phyloP scores from a whole-genome alignment of 139 green algal genomes.

The Diplosphaera chodatii region DNA sequence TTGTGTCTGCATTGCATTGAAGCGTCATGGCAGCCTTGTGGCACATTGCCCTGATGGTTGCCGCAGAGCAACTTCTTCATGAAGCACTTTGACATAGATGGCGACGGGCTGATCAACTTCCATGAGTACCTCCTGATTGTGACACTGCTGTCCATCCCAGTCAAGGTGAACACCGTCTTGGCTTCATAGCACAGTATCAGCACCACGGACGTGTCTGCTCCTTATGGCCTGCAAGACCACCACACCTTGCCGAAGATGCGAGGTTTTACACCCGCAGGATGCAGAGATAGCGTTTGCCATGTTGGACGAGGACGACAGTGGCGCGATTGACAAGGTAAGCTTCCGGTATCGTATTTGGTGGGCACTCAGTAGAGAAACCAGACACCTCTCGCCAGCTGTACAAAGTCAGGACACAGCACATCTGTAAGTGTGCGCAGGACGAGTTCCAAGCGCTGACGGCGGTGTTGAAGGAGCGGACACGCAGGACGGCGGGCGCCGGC shows the following conservation, averaged over 20 bases:
- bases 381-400: no score
- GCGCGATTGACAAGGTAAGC: constrained; percentile 32
- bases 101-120: constrained; percentile 57
- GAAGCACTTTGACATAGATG: constrained; percentile 58
- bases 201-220: no score
- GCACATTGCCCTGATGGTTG: constrained; percentile 7
- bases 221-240: no score
- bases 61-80: constrained; percentile 38
- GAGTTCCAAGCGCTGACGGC: not conserved
- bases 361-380: no score
- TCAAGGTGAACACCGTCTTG: no score
- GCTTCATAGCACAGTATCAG: no score
- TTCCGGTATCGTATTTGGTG: no score
- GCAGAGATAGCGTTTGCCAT: constrained; percentile 56
- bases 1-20: no score
- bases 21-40: no score
- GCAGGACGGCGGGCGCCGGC: not conserved
- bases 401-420: no score
- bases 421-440: no score
- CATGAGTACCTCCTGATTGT: constrained; percentile 75
- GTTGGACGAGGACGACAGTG: constrained; percentile 56
- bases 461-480: not conserved
- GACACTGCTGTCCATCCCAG: constrained; percentile 54
- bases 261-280: constrained; percentile 28
- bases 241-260: no score